Conservation (phyloP, 345 rosid species). For the Dimocarpus longan region DNA sequence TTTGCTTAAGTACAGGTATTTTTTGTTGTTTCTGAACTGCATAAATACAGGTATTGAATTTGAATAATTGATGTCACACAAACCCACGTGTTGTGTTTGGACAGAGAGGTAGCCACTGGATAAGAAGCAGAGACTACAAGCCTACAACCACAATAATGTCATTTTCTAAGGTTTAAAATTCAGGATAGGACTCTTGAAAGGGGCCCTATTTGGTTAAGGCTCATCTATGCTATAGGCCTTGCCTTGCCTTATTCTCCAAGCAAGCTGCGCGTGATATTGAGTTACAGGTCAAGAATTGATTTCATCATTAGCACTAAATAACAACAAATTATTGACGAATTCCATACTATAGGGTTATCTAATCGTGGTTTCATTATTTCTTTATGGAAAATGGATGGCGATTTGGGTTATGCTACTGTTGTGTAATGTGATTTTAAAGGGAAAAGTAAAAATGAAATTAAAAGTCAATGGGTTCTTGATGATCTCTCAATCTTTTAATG, state of each 20-base stretch:
- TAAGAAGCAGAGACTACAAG: not conserved
- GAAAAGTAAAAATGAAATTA: too few species aligned
- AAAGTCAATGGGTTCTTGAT: too few species aligned
- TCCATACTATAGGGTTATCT: not conserved
- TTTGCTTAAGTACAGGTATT: not conserved
- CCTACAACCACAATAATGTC: not conserved
- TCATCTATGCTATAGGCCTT: not conserved
- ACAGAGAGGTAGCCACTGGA: not conserved
- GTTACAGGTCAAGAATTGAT: not conserved
- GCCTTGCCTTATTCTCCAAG: constrained; percentile 1
- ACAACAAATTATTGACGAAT: not conserved
- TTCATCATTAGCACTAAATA: not conserved
- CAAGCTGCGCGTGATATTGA: not conserved
- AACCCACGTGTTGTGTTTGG: not conserved
- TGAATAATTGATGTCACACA: not conserved
- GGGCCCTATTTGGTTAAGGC: not conserved
- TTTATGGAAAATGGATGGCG: too few species aligned
- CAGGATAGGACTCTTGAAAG: not conserved
- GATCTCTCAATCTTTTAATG: too few species aligned
- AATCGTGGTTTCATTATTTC: not conserved
- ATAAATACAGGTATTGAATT: not conserved
- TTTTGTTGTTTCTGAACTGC: too few species aligned
- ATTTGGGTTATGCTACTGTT: too few species aligned
- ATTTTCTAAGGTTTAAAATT: not conserved
- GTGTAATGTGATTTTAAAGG: too few species aligned